Evolutionary conservation across 108 stramenopile species (phyloP).

Genomic region (Asterionellopsis glacialis): DNA sequence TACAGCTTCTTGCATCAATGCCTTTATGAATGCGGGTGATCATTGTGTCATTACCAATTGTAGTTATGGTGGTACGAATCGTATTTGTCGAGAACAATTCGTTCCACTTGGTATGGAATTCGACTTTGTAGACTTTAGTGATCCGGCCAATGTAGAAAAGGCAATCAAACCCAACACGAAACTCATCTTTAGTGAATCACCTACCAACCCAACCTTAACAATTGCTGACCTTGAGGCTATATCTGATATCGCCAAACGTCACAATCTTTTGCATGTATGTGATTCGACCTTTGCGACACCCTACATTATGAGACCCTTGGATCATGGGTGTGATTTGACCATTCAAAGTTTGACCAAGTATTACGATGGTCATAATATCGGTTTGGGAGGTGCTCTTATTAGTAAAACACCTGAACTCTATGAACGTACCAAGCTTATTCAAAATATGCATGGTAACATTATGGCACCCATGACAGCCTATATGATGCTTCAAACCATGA

Average conservation of each 20-base stretch:
- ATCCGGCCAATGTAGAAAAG: slow-evolving; percentile 56
- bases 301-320: slow-evolving; percentile 79
- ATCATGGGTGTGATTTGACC: slow-evolving; percentile 78
- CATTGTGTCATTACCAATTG: slow-evolving; percentile 83
- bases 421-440: slow-evolving; percentile 62
- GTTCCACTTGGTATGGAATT: slow-evolving; percentile 57
- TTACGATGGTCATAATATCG: slow-evolving; percentile 79
- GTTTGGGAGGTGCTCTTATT: slow-evolving; percentile 65
- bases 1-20: slow-evolving; percentile 65
- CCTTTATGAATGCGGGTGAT: slow-evolving; percentile 74
- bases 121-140: slow-evolving; percentile 71
- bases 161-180: slow-evolving; percentile 56
- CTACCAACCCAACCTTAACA: slow-evolving; percentile 66
- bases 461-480: slow-evolving; percentile 79
- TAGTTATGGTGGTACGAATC: slow-evolving; percentile 82
- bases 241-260: slow-evolving; percentile 44
- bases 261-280: slow-evolving; percentile 73
- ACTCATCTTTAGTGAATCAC: slow-evolving; percentile 75
- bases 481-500: slow-evolving; percentile 76
- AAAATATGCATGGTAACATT: slow-evolving; percentile 85
- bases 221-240: slow-evolving; percentile 70
- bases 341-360: slow-evolving; percentile 83
- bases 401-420: slow-evolving; percentile 30
- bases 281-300: slow-evolving; percentile 87
- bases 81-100: slow-evolving; percentile 60